phyloP scores from a whole-genome alignment of 305 asterid species.

The Withania somnifera region DNA sequence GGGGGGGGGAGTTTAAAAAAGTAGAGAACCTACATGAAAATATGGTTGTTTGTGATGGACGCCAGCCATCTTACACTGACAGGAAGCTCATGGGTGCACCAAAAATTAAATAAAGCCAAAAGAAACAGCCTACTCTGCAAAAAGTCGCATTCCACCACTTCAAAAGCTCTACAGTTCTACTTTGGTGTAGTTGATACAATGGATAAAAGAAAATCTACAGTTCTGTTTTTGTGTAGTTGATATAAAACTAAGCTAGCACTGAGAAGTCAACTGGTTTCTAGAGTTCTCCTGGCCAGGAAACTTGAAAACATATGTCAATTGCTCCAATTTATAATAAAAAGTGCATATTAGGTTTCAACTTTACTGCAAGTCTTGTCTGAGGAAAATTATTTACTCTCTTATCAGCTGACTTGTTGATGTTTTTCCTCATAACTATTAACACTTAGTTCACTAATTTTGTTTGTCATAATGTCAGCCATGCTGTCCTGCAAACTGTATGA shows the following conservation, averaged over 20 bases:
- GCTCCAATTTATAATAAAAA: not conserved
- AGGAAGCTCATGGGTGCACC: constrained; percentile 1
- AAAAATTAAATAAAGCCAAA: not conserved
- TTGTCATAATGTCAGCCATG: constrained; percentile 36
- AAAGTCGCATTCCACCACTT: not conserved
- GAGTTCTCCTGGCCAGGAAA: not conserved
- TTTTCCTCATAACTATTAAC: constrained; percentile 8
- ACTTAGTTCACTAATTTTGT: not conserved
- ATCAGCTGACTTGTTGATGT: constrained; percentile 7
- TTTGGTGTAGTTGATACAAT: not conserved
- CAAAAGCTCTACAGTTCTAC: not conserved
- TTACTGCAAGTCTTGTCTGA: not conserved
- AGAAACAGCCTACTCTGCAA: not conserved
- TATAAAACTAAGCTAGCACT: not conserved
- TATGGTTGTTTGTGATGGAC: not conserved
- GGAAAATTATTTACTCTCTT: not conserved
- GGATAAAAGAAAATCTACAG: not conserved
- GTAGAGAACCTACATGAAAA: not conserved
- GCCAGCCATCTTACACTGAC: not conserved
- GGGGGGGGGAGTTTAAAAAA: not conserved
- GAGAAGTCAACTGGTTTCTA: not conserved
- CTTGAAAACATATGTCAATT: not conserved
- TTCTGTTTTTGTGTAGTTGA: not conserved
- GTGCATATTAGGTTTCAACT: not conserved
- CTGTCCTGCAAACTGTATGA: constrained; percentile 81